These are phyloP conservation scores for Cornus florida DNA, from an alignment of 148 eudicot species.

Conservation along the genomic window DNA sequence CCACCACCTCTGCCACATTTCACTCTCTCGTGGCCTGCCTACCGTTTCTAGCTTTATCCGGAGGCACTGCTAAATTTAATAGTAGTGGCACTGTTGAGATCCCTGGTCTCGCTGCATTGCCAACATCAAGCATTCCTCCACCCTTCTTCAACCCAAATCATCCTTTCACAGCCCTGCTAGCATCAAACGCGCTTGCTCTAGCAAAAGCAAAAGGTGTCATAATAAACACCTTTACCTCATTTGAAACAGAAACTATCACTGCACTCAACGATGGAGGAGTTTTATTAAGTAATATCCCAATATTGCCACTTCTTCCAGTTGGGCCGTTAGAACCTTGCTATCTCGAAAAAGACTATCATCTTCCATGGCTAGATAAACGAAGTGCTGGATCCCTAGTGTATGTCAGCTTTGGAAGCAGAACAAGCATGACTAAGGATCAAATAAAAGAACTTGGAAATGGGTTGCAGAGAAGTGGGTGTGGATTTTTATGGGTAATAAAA, in stretches of 20 bases:
- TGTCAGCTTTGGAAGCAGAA: conserved; percentile 50
- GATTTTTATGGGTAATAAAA: conserved; percentile 55
- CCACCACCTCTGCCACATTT: conserved; percentile 44
- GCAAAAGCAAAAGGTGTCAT: too few relatives aligned
- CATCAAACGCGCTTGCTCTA: too few relatives aligned
- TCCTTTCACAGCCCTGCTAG: conserved; percentile 22
- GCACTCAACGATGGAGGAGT: conserved; percentile 17
- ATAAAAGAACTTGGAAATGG: conserved; percentile 44
- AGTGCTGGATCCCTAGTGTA: conserved; percentile 31
- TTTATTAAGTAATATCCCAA: conserved; percentile 15
- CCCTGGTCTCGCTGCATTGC: conserved; percentile 33
- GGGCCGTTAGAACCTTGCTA: conserved; percentile 22
- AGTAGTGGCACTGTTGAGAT: conserved; percentile 13
- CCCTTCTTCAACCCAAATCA: conserved; percentile 31
- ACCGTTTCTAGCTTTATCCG: conserved; percentile 13
- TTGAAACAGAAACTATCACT: too few relatives aligned
- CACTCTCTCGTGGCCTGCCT: conserved; percentile 28
- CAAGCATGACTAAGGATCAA: conserved; percentile 35
- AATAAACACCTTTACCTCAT: too few relatives aligned
- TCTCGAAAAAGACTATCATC: neutral
- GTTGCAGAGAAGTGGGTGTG: conserved; percentile 28
- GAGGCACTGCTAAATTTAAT: neutral
- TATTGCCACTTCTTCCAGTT: conserved; percentile 8
- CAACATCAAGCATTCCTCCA: conserved; percentile 39
- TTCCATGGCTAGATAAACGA: conserved; percentile 40